Conservation (phyloP, 164 flowering plant species). For the Hamamelis virginiana region DNA sequence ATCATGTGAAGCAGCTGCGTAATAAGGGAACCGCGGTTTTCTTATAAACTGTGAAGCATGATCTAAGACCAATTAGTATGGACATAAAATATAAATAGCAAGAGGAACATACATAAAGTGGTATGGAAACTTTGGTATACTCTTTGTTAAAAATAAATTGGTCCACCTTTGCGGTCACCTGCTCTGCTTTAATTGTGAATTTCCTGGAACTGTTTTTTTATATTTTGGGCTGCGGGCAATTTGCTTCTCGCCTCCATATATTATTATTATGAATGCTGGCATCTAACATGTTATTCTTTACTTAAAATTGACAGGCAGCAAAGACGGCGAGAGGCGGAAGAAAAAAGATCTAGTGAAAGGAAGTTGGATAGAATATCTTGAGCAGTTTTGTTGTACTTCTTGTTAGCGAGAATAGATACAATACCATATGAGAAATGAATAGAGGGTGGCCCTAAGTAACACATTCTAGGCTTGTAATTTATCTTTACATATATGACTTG, state of each 20-base stretch:
- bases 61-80: background rate
- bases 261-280: background rate
- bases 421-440: too few relatives aligned
- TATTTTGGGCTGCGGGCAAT: background rate
- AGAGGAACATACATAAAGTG: background rate
- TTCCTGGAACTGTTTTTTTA: background rate
- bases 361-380: slow-evolving; percentile 48
- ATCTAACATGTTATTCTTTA: background rate
- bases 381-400: too few relatives aligned
- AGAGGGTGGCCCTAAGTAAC: too few relatives aligned
- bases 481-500: too few relatives aligned
- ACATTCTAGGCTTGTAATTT: too few relatives aligned
- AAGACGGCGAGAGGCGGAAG: slow-evolving; percentile 77
- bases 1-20: background rate
- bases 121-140: too few relatives aligned
- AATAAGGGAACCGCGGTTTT: background rate
- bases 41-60: background rate
- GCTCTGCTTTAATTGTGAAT: background rate
- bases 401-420: too few relatives aligned
- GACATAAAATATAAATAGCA: background rate
- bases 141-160: too few relatives aligned
- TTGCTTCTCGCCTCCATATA: background rate
- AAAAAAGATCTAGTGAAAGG: slow-evolving; percentile 65
- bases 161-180: too few relatives aligned
- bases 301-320: slow-evolving; percentile 60